Percentiles rank a stretch among this genome's conserved stretches.
Evolutionary conservation across 2,329 filamentous ascomycete genomes (phyloP).

Genomic region (Dactylellina drechsleri): DNA sequence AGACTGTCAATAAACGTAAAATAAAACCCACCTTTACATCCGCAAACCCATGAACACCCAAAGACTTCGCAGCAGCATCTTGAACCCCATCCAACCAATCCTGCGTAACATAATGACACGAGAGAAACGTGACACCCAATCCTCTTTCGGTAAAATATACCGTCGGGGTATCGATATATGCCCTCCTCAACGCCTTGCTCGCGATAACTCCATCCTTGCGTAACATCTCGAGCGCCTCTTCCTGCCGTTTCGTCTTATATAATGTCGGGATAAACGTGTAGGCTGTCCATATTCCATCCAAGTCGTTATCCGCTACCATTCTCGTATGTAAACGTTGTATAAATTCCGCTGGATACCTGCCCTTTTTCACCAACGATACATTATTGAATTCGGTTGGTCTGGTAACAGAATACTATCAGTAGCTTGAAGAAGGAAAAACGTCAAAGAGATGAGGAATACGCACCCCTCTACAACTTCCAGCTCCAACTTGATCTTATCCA

Average conservation of each 20-base stretch:
- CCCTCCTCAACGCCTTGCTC: constrained; percentile 24
- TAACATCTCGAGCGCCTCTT: constrained; percentile 15
- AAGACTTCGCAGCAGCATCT: constrained; percentile 8
- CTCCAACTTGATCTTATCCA: constrained; percentile 20
- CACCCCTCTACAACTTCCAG: constrained; percentile 21
- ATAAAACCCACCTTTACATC: constrained; percentile 15
- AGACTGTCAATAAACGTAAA: no score
- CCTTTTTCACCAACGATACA: neutral
- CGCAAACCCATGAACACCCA: constrained; percentile 16
- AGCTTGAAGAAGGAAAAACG: neutral
- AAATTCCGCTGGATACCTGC: constrained; percentile 18
- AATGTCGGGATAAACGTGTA: constrained; percentile 25
- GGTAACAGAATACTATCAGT: neutral
- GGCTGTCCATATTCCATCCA: constrained; percentile 26
- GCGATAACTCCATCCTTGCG: constrained; percentile 11
- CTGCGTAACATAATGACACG: constrained; percentile 21
- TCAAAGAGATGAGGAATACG: neutral
- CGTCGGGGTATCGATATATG: constrained; percentile 31
- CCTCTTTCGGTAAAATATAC: constrained; percentile 21
- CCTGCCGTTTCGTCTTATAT: constrained; percentile 17
- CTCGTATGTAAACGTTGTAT: constrained; percentile 3
- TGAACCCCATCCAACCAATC: constrained; percentile 31
- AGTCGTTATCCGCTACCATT: constrained; percentile 13
- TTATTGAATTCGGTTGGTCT: constrained; percentile 19
- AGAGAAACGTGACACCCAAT: neutral